Evolutionary conservation across 768 basidiomycete genomes (phyloP).

Genomic region (Trametes maxima): DNA sequence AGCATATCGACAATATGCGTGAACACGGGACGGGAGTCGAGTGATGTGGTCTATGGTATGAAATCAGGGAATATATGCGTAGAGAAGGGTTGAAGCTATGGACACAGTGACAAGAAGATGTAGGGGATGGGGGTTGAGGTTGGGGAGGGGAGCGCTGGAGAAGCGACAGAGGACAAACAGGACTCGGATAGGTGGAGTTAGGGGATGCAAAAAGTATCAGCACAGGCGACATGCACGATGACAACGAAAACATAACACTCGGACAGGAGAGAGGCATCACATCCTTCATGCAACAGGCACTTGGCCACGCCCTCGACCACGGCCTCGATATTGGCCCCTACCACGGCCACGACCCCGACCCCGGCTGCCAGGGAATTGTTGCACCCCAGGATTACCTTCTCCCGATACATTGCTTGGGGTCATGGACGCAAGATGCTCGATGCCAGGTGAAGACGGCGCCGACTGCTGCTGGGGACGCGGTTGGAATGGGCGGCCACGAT

Average conservation of each 20-base stretch:
- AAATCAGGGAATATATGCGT: neutral
- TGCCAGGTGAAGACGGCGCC: neutral
- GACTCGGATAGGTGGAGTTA: neutral
- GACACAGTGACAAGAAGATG: neutral
- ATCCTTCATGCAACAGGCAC: neutral
- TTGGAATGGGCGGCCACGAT: slow-evolving; percentile 15
- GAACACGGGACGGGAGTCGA: neutral
- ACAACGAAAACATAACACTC: too few species aligned
- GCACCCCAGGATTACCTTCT: slow-evolving; percentile 20
- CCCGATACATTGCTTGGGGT: neutral
- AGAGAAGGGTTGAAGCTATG: neutral
- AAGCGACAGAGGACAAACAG: neutral
- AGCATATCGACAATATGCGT: neutral
- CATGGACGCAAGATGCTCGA: neutral
- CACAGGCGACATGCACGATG: too few species aligned
- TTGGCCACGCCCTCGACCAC: slow-evolving; percentile 33
- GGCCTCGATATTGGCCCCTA: slow-evolving; percentile 39
- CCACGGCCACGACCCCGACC: slow-evolving; percentile 45
- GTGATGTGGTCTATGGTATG: neutral
- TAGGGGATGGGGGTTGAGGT: neutral
- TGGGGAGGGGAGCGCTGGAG: neutral
- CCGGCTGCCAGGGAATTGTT: slow-evolving; percentile 16
- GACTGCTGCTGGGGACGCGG: slow-evolving; percentile 12
- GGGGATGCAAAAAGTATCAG: neutral
- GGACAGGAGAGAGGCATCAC: neutral